Conservation (phyloP, 768 basidiomycete genomes). For the Clavulina sp. region DNA sequence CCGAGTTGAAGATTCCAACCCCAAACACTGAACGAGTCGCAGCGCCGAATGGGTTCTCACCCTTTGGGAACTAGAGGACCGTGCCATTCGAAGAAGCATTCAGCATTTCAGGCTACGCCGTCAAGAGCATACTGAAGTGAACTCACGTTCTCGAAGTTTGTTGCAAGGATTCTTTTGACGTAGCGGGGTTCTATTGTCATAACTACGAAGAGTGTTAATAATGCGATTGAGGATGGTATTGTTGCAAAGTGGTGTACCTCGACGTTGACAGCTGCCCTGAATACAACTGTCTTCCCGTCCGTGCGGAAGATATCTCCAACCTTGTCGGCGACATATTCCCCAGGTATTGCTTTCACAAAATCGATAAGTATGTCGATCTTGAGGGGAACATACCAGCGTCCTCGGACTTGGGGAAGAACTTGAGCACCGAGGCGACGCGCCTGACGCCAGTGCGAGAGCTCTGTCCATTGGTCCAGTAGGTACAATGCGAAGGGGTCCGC, state of each 20-base stretch:
- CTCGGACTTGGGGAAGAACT: constrained; percentile 19
- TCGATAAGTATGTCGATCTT: constrained; percentile 21
- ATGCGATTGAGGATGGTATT: too few species aligned
- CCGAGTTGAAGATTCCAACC: constrained; percentile 38
- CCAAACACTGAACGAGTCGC: constrained; percentile 27
- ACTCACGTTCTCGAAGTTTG: constrained; percentile 49
- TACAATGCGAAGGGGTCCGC: too few species aligned
- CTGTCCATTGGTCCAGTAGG: too few species aligned
- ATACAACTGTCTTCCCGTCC: constrained; percentile 16
- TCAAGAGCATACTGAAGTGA: background rate
- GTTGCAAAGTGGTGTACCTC: too few species aligned
- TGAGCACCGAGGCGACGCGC: background rate
- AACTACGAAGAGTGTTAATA: too few species aligned
- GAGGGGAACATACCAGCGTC: constrained; percentile 22
- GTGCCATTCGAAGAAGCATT: too few species aligned
- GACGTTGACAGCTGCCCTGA: constrained; percentile 11
- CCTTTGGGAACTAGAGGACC: constrained; percentile 8
- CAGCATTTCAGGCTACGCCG: background rate
- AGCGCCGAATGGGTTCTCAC: background rate
- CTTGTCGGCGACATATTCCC: constrained; percentile 19
- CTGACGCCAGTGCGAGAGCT: background rate
- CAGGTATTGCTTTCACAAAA: constrained; percentile 13
- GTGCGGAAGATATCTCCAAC: constrained; percentile 14
- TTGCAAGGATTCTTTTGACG: constrained; percentile 37
- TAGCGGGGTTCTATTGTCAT: constrained; percentile 27